Evolutionary conservation across 495 filamentous ascomycete genomes (phyloP), one percentile per base, ranked within the genome.

Genomic region (Saxispiralis lemnorum): DNA sequence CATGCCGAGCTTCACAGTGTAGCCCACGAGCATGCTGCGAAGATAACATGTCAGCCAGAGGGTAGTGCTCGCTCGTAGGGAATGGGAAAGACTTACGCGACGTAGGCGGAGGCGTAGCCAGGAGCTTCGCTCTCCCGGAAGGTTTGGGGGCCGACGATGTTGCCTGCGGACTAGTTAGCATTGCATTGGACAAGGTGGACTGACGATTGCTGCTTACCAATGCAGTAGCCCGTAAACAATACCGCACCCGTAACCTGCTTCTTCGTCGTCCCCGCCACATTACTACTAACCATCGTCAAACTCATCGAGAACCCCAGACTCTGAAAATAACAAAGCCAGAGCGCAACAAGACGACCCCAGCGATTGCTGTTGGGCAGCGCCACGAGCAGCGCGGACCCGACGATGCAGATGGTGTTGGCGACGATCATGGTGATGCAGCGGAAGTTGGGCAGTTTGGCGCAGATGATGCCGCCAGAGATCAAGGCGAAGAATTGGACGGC

Each of bases 221-320:
- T 56, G 41, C 68, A 73, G 46, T 72, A 75, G 1, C 65, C 66
- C 16, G 64, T 63, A 43, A 71, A 72, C 13, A 72, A 41, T 15
- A 67, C 51, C 4, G 69, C 69, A n/a, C 64, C 65, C 0, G 69
- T 72, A 6, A 71, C 50, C 43, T 65, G 64, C 21, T 73, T 73
- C 58, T 73, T 73, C 0, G 70, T 73, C 41, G 67, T 70, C 2
- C 70, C 70, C 1, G 69, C 70, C 24, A 73, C 63, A 46, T 75
- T 75, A 7, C 38, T 44, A 31, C 32, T 41, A 24, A 59, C 43
- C 35, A 59, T 57, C 0, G 56, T 56, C 57, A 68, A 34, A 45
- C 56, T 61, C 39, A 66, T 55, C 31, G 58, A 61, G 43, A 66
- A 66, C 0, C 65, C 65, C 6, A 66, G 54, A 4, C 60, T 61